Base-by-base conservation (phyloP, 345 rosid species). In the Clausena lansium region DNA sequence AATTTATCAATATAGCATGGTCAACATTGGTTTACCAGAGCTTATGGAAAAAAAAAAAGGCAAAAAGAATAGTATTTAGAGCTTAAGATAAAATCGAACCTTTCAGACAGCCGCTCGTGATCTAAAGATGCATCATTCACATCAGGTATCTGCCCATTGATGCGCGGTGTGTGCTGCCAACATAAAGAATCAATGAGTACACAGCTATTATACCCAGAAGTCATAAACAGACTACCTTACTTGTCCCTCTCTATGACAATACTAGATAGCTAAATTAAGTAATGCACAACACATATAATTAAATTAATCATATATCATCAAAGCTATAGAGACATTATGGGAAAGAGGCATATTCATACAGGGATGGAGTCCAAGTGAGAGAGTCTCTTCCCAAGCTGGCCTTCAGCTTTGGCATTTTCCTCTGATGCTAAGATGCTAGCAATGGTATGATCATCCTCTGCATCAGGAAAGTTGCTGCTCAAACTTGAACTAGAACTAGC, bases 301-400 rank as follows among this genome's bases (percentile, higher is more conserved):
- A 7, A 63, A 63, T 17, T 63, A 63, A 63, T 30, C 67, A 32
- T 20, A 32, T 7, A 63, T 30, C 24, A 17, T 32, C 10, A 7
- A 17, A 32, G 17, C 67, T 30, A 63, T 24, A 63, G 35, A 32
- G 19, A 32, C 39, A 32, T 32, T 17, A 35, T 32, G 35, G 14
- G 64, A 60, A 60, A 25, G 6, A 25, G 67, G 67, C 39, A 63
- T 17, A 32, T 72, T 57, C 79, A 67, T 86, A 95, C 98, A 5
- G 98, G 97, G 76, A 95, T 90, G 70, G 98, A 95, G 83, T 89
- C 97, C 78, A 95, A 80, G 85, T 95, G 98, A 63, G 95, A 93
- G 33, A 95, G 87, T 76, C 95, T 87, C 87, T 86, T 95, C 69
- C 92, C 95, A 77, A 95, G 98, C 86, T 8, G 83, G 30, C 86